These are phyloP conservation scores for Wickerhamomyces pijperi DNA, from an alignment of 805 yeast species.

Conservation along the genomic window DNA sequence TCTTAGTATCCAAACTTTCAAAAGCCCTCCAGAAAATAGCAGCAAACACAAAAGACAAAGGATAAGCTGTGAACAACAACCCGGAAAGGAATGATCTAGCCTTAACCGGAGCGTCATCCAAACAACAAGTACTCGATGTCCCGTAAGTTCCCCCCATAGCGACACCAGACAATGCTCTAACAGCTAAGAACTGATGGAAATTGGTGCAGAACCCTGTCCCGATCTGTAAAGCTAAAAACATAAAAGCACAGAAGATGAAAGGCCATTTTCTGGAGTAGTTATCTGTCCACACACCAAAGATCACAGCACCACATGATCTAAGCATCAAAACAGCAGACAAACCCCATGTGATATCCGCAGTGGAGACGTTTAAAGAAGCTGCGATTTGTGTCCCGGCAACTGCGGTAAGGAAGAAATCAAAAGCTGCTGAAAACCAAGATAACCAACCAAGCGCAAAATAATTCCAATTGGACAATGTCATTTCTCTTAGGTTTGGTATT, in stretches of 20 bases:
- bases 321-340: conserved; percentile 63
- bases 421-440: conserved; percentile 68
- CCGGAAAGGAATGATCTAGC: conserved; percentile 61
- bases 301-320: conserved; percentile 58
- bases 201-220: conserved; percentile 53
- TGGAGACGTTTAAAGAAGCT: conserved; percentile 29
- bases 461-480: conserved; percentile 37
- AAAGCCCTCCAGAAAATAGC: conserved; percentile 57
- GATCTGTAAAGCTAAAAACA: conserved; percentile 46
- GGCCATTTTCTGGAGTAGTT: conserved; percentile 61
- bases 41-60: conserved; percentile 55
- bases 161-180: conserved; percentile 50
- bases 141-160: conserved; percentile 43
- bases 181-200: conserved; percentile 48
- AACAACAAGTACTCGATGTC: no score
- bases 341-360: conserved; percentile 59
- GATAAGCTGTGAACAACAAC: conserved; percentile 46
- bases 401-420: conserved; percentile 59
- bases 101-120: conserved; percentile 52
- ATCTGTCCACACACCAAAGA: conserved; percentile 56
- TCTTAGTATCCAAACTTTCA: conserved; percentile 30
- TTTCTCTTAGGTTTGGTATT: conserved; percentile 26
- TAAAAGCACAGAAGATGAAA: conserved; percentile 37
- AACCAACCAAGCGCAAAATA: conserved; percentile 46
- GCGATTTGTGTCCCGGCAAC: conserved; percentile 47